Evolutionary conservation across 116 monocot species (phyloP).

Genomic region (Papilionanthe hybrid): DNA sequence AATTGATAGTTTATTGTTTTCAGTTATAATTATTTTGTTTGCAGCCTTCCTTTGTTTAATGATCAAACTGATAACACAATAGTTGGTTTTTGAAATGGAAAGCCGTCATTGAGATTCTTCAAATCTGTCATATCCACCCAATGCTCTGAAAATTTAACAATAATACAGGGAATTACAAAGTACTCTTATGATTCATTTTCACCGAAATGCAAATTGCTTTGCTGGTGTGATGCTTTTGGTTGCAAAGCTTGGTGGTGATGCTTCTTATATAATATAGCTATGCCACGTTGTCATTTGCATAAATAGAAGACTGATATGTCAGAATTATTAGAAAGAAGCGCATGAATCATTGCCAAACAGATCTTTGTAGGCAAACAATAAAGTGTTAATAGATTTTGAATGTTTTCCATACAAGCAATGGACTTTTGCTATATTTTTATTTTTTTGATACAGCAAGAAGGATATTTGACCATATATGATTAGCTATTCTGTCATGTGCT

Average conservation of each 20-base stretch:
- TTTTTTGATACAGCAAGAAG: neutral
- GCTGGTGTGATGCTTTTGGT: neutral
- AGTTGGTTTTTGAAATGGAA: neutral
- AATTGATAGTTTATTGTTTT: neutral
- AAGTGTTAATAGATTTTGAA: neutral
- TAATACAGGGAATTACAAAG: neutral
- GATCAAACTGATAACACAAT: neutral
- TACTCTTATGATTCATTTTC: neutral
- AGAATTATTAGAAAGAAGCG: neutral
- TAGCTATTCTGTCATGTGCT: neutral
- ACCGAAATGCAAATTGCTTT: neutral
- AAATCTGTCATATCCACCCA: neutral
- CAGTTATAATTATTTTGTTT: neutral
- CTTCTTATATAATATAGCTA: neutral
- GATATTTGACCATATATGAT: conserved; percentile 1
- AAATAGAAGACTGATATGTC: neutral
- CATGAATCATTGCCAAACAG: neutral
- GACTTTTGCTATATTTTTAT: neutral
- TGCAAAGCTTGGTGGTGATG: neutral
- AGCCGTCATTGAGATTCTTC: neutral
- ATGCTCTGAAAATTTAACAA: neutral
- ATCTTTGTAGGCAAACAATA: neutral
- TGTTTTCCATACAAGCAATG: neutral
- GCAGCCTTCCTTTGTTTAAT: neutral
- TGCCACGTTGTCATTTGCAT: neutral